phyloP scores from a whole-genome alignment of 169 alveolate species.

The Babesia ovata region DNA sequence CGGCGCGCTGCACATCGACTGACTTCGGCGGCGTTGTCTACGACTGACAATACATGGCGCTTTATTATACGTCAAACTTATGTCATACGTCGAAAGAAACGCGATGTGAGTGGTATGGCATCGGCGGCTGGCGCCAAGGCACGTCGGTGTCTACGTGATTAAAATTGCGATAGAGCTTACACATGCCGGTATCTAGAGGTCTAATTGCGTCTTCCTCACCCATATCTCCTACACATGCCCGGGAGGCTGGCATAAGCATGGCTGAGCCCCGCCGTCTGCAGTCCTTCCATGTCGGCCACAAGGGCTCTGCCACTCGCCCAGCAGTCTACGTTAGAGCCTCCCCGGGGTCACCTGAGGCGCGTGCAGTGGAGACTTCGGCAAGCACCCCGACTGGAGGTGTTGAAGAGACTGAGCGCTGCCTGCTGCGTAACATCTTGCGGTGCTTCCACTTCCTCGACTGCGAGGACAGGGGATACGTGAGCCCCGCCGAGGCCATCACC shows the following conservation, averaged over 20 bases:
- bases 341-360: background rate
- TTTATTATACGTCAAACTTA: too few species aligned
- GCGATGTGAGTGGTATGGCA: too few species aligned
- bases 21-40: too few species aligned
- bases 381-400: background rate
- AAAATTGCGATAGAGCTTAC: background rate
- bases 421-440: conserved; percentile 41
- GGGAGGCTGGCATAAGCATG: background rate
- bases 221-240: background rate
- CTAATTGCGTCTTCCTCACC: background rate
- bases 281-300: conserved; percentile 15
- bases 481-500: conserved; percentile 27
- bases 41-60: too few species aligned
- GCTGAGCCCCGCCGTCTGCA: conserved; percentile 6
- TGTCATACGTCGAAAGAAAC: too few species aligned
- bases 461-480: conserved; percentile 32
- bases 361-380: background rate
- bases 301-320: background rate
- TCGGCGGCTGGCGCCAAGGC: too few species aligned
- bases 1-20: too few species aligned
- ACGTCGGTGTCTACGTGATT: background rate
- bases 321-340: conserved; percentile 8
- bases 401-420: conserved; percentile 1
- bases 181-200: background rate
- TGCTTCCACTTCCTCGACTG: conserved; percentile 47